Conservation (phyloP, 441 rosid genomes). For the Gossypium armourianum region DNA sequence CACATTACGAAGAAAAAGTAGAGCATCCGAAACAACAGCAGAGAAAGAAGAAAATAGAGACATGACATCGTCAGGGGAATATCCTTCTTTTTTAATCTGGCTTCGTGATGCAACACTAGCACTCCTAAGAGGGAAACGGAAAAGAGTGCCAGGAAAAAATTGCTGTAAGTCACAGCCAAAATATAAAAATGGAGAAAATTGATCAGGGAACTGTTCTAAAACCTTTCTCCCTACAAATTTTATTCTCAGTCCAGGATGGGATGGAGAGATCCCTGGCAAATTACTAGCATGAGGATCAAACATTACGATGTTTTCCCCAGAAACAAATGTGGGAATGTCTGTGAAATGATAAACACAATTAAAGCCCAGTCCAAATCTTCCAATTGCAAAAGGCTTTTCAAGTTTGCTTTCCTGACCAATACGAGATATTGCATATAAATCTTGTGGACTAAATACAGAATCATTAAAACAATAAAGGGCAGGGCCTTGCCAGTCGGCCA, state of each 20-base stretch:
- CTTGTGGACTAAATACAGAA: conserved; percentile 88
- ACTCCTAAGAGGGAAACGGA: conserved; percentile 92
- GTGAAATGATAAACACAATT: conserved; percentile 98
- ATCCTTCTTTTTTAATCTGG: conserved; percentile 79
- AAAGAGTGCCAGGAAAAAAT: conserved; percentile 83
- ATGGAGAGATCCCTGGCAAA: conserved; percentile 94
- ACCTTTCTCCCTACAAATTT: conserved; percentile 78
- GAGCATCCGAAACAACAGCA: conserved; percentile 64
- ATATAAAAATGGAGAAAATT: conserved; percentile 84
- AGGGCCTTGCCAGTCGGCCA: conserved; percentile 99
- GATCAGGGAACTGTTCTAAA: conserved; percentile 95
- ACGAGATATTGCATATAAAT: conserved; percentile 93
- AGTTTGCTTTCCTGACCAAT: conserved; percentile 98
- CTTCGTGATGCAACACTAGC: conserved; percentile 63
- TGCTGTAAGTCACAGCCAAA: conserved; percentile 89
- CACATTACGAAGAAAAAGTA: conserved; percentile 78
- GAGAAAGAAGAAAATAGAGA: conserved; percentile 78
- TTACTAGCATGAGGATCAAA: conserved; percentile 95
- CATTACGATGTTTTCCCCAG: conserved; percentile 95
- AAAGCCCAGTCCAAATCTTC: conserved; percentile 95
- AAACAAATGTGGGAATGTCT: conserved; percentile 85
- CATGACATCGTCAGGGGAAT: conserved; percentile 73
- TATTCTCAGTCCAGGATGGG: conserved; percentile 95
- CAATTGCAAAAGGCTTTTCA: conserved; percentile 93
- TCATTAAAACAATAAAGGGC: conserved; percentile 92